Base-by-base conservation (phyloP, 306 rosid species). In the Fragaria nilgerrensis region DNA sequence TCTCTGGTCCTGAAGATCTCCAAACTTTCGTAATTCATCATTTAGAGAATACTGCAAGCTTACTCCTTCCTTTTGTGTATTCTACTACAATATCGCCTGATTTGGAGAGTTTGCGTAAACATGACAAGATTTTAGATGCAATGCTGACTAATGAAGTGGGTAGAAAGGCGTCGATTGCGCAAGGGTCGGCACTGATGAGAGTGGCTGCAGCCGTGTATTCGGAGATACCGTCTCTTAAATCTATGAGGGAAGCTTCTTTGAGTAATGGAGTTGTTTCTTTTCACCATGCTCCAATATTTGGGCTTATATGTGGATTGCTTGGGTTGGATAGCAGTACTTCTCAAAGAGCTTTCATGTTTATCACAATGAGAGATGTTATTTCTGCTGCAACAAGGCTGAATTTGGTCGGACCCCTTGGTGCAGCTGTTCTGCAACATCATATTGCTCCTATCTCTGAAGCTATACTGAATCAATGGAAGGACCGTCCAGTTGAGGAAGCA, bases 351-450 rank as follows among this genome's bases (percentile, higher is more conserved):
- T 91, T 86, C 80, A 59, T 94, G 92, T 94, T 87, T 86, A 82
- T 91, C 67, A 86, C 97, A 14, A 80, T 86, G 96, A 85, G 97
- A 77, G 98, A 94, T 75, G 82, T 89, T 76, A 73, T 93, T 73
- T 94, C 98, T 58, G 96, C 96, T 43, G 97, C 98, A 56, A 90
- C 97, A n/a, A 87, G 98, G 84, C 74, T 94, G 73, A 90, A 91
- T 80, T 68, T 94, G 83, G 89, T 90, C 12, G 96, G 97, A 55
- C 97, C 98, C 4, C 80, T 91, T 55, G 97, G 92, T 48, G 98
- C 96, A 7, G 91, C 96, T 19, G 80, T 90, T 68, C 58, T 93
- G 87, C 98, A 91, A 80, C 98, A 88, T 83, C 93, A 82, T 74
- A 76, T 93, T 78, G 91, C 89, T 67, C 79, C 77, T 34, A 64